Percentiles rank a stretch among this genome's conserved stretches.
Evolutionary conservation across 2,329 filamentous ascomycete genomes (phyloP).

Genomic region (Colletotrichum cuscutae): DNA sequence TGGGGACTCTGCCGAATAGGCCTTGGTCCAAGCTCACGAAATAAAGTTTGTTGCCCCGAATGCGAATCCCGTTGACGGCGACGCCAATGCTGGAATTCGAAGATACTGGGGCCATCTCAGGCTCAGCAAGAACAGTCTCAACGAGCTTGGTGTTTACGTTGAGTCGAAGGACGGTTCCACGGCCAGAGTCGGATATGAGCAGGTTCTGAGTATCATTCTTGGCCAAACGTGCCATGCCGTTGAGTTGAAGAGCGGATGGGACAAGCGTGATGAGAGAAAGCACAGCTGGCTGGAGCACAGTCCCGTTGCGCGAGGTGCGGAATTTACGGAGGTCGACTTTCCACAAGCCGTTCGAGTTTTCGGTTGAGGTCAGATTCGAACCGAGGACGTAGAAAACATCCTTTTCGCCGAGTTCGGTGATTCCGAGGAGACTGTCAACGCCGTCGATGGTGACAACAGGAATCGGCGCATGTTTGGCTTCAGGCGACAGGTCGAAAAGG

Average conservation of each 20-base stretch:
- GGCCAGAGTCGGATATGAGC: conserved; percentile 37
- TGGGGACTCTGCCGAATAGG: not conserved
- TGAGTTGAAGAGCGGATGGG: conserved; percentile 33
- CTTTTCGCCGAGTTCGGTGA: conserved; percentile 33
- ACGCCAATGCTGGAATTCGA: not conserved
- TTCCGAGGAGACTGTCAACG: conserved; percentile 29
- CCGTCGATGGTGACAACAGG: conserved; percentile 26
- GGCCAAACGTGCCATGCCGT: conserved; percentile 38
- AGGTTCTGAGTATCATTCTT: conserved; percentile 31
- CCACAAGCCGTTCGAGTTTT: conserved; percentile 28
- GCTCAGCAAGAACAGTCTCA: conserved; percentile 34
- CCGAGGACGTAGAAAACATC: conserved; percentile 37
- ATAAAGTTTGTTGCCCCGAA: conserved; percentile 1
- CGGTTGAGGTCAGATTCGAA: conserved; percentile 25
- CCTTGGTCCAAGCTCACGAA: conserved; percentile 24
- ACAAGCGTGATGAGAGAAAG: conserved; percentile 26
- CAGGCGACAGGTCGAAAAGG: conserved; percentile 19
- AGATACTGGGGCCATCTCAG: conserved; percentile 4
- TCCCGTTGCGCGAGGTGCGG: conserved; percentile 6
- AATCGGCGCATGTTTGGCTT: conserved; percentile 20
- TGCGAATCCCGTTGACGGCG: conserved; percentile 9
- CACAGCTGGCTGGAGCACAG: not conserved
- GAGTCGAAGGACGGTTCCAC: conserved; percentile 33
- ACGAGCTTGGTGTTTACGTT: conserved; percentile 32
- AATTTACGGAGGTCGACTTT: conserved; percentile 30